Base-by-base conservation (phyloP, 1,284 basidiomycete species). In the Xerocomus nothofagi region DNA sequence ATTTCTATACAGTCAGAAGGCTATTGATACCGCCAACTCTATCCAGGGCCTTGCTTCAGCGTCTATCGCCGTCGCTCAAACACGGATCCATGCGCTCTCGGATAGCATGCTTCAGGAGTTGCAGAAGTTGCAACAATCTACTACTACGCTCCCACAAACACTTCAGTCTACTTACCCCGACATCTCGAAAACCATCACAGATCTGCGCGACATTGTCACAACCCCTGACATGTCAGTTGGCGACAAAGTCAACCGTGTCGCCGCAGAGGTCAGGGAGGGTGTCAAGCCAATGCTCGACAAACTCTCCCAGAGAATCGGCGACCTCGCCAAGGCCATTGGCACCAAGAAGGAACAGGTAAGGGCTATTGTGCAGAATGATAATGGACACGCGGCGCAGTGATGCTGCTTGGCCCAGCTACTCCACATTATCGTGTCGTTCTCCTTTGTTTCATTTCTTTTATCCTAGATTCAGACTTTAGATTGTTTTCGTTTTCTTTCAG, bases 41-140 rank as follows among this genome's bases (percentile, higher is more conserved):
- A 77, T 91, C 60, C 78, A 78, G 57, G 66, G 69, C 10, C 71
- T 83, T 26, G 81, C 84, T 18, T 75, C 82, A 1, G 74, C 77
- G 9, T 79, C 81, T 50, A 64, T 80, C 37, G 63, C 66, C 4
- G 69, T 71, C 36, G 79, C 80, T 8, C 80, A 84, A 54, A 61
- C 72, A 32, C 70, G 79, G 62, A 65, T 84, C 36, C 76, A 83
- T 58, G 53, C 70, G 3, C 77, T 87, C 31, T 84, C 82, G 40
- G 78, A 84, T 51, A 79, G 68, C 40, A 81, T 89, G 81, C 67
- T 87, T 39, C 47, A 63, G 20, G 82, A 88, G 57, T 74, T 89
- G 38, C 77, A 82, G 56, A 81, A 78, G 49, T 72, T 89, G 38
- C 86, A 86, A 63, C 61, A 75, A 12, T 81, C 84, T 14, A 79